Evolutionary conservation across 1,139 yeast species (phyloP).

Genomic region (Geotrichum fermentans): DNA sequence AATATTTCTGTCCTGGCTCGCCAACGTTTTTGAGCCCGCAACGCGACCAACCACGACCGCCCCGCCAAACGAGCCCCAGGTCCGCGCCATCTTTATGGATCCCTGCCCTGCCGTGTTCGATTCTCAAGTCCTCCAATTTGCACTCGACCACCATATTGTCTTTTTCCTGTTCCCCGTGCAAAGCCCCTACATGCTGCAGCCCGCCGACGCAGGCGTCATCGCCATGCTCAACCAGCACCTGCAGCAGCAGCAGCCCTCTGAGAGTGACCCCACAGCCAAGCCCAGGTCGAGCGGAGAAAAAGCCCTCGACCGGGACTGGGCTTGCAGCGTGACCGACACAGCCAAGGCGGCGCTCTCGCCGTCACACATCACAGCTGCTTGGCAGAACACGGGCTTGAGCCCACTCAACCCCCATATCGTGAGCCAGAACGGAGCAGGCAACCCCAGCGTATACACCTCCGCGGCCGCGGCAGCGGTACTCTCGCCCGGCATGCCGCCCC

Average conservation of each 20-base stretch:
- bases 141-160: constrained; percentile 6
- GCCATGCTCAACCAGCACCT: neutral
- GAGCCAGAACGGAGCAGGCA: neutral
- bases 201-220: neutral
- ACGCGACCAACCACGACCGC: neutral
- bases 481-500: neutral
- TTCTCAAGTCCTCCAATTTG: constrained; percentile 9
- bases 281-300: neutral
- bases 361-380: neutral
- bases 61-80: too few species aligned
- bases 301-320: neutral
- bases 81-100: constrained; percentile 7
- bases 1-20: constrained; percentile 5
- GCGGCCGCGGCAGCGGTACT: neutral
- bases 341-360: neutral
- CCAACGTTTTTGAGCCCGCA: constrained; percentile 4
- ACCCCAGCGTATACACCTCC: too few species aligned
- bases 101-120: neutral
- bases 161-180: constrained; percentile 10
- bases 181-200: neutral
- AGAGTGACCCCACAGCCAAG: neutral
- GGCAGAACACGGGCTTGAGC: neutral
- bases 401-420: neutral
- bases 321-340: neutral
- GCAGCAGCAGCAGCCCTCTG: neutral